phyloP scores from a whole-genome alignment of 164 flowering plant genomes.

The Vitis vinifera region ASM3070453v1 NC_081812.1:8586501-8587000 shows the following conservation, averaged over 20 bases:
- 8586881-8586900: conserved; percentile 82
- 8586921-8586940: conserved; percentile 87
- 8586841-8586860: conserved; percentile 54
- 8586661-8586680: conserved; percentile 57
- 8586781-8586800: conserved; percentile 89
- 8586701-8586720: neutral
- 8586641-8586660: conserved; percentile 74
- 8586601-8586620: conserved; percentile 65
- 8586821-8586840: conserved; percentile 62
- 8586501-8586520: conserved; percentile 51
- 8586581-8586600: conserved; percentile 65
- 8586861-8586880: conserved; percentile 61
- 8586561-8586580: conserved; percentile 81
- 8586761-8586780: neutral
- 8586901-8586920: conserved; percentile 96
- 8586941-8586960: conserved; percentile 61
- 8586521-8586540: conserved; percentile 57
- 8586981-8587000: conserved; percentile 68
- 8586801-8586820: conserved; percentile 78
- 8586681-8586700: conserved; percentile 71
- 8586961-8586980: conserved; percentile 81
- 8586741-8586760: too few species aligned
- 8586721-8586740: neutral
- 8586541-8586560: conserved; percentile 85
- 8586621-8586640: conserved; percentile 76